Evolutionary conservation across 2,329 filamentous ascomycete species (phyloP), one percentile per base, ranked within the genome.

Genomic region (Coniochaeta pulveracea): DNA sequence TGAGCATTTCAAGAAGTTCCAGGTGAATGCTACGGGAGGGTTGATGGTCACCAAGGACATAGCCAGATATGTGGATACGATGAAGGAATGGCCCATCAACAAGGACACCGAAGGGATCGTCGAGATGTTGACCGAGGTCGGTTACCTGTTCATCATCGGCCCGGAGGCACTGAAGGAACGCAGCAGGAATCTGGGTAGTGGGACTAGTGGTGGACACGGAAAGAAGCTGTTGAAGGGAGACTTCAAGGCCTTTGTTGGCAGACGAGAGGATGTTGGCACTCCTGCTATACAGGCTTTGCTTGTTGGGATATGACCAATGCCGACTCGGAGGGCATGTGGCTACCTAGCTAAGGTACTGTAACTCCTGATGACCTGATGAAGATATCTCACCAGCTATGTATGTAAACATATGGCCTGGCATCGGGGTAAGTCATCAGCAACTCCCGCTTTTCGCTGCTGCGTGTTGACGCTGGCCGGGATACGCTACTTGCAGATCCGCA

Each of bases 31-130:
- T 25, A 88, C 89, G 0, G 91, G 91, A 40, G 91, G 86, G 3
- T 72, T 98, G 29, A 91, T 95, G 73, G 85, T 96, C 17, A 89
- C 82, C 22, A 93, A 96, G 60, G 91, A 98, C 52, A 88, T 96
- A 54, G 85, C 85, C 22, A 86, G 85, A 51, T 98, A 98, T 55
- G 82, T 84, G 7, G 80, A 88, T 39, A 75, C 93, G 9, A 68
- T 98, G 43, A 77, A 84, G 40, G 77, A 77, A 21, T 96, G 86
- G 85, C 73, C 81, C 18, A 64, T 88, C 25, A 68, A 72, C 34
- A 78, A 77, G 46, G 75, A 82, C 25, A 74, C 77, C 31, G 70
- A 73, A 44, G 68, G 69, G 16, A 72, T 75, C 34, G 73, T 95
- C 43, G 89, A 98, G 60, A 73, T 94, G 28, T 60, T 98, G 39